Base-by-base conservation (phyloP, 2,329 filamentous ascomycete genomes). In the Dothideomycetidae sp. region DNA sequence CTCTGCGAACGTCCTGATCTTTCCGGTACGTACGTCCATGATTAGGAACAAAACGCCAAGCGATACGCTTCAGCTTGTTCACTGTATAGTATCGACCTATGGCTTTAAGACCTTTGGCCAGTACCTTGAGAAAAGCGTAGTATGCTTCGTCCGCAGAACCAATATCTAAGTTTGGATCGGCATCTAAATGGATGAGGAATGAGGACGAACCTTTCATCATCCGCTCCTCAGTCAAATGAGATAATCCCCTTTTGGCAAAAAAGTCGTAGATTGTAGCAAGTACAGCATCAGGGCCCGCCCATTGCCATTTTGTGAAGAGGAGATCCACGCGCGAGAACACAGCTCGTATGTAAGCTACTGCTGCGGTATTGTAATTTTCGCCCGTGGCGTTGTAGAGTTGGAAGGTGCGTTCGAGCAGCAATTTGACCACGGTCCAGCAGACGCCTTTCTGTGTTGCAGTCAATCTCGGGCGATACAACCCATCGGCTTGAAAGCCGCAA, bases 1-100 rank as follows among this genome's bases (percentile, higher is more conserved):
- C 60, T 37, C 66, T 60, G 18, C 59, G 60, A 10, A 76, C 50
- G 3, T 61, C 54, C 41, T 68, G 58, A 17, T 76, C 72, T 48
- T 75, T 76, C 2, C 64, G 69, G 50, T 73, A 73, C 4, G 57
- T 64, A n/a, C 71, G 66, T 3, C 68, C 70, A 49, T 75, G 71
- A 40, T 74, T 75, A 3, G 73, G 73, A 19, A 74, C 60, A 15
- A 70, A 60, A 15, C 73, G 65, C 59, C 67, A 73, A 3, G 67
- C 64, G 37, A 73, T 63, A 40, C 69, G 68, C 11, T 62, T 62
- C 34, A 75, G 61, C 48, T 67, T 72, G 44, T 68, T 73, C 33
- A 66, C 63, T 5, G 62, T 49, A 44, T 70, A 68, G 1, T 57
- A 38, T 32, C 49, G 45, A 10, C 54, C 55, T 58, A 75, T 60